Conservation (phyloP, 192 early-diverging fungal genomes). For the Thoreauomyces humboldtii region DNA sequence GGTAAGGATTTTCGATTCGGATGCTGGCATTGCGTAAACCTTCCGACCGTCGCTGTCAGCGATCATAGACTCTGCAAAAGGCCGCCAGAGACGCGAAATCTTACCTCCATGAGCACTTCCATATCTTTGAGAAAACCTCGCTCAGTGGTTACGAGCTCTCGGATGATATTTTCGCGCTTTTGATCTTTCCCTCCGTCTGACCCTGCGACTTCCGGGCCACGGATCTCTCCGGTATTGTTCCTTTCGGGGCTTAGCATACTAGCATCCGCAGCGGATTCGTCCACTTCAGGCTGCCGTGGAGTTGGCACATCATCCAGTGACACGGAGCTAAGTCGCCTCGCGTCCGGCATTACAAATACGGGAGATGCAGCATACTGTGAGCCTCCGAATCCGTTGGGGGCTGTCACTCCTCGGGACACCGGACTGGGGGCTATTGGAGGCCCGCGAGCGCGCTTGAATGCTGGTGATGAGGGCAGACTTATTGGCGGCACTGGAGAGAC, state of each 20-base stretch:
- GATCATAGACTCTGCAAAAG: background rate
- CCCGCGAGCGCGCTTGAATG: conserved; percentile 22
- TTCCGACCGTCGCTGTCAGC: background rate
- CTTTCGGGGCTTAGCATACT: too few relatives aligned
- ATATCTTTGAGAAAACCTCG: conserved; percentile 71
- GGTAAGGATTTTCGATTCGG: conserved; percentile 44
- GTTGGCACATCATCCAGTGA: background rate
- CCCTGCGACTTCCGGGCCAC: background rate
- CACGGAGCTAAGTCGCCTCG: background rate
- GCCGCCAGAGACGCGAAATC: background rate
- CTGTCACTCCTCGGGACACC: background rate
- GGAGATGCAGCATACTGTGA: background rate
- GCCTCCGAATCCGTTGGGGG: background rate
- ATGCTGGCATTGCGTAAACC: conserved; percentile 59
- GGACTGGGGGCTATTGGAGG: conserved; percentile 18
- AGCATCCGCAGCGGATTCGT: too few relatives aligned
- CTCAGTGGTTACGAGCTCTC: conserved; percentile 79
- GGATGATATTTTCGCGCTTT: conserved; percentile 70
- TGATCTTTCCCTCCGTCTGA: background rate
- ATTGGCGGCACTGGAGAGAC: conserved; percentile 15
- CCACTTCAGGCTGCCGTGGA: too few relatives aligned
- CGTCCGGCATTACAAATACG: background rate
- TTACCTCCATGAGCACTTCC: conserved; percentile 66
- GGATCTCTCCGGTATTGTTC: too few relatives aligned
- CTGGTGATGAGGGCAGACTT: conserved; percentile 11